phyloP scores from a whole-genome alignment of 768 basidiomycete genomes.

The Podaxis sp. region DNA sequence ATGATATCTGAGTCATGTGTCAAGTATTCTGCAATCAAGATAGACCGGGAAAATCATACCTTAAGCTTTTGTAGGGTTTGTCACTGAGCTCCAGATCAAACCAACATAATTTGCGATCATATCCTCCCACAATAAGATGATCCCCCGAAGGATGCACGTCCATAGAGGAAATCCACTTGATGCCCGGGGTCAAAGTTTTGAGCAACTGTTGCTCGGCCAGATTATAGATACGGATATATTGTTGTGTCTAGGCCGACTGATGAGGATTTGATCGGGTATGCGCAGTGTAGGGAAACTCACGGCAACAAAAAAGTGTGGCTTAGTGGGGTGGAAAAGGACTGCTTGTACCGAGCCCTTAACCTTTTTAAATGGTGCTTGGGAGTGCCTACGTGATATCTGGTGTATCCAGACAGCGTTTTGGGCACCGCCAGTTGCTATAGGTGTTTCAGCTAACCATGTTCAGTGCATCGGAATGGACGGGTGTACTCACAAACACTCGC shows the following conservation, averaged over 20 bases:
- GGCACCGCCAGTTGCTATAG: conserved; percentile 58
- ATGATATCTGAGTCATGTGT: conserved; percentile 69
- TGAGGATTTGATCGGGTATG: conserved; percentile 16
- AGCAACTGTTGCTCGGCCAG: conserved; percentile 89
- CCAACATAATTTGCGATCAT: conserved; percentile 98
- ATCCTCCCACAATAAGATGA: conserved; percentile 95
- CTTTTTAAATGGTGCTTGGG: conserved; percentile 97
- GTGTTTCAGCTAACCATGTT: conserved; percentile 18
- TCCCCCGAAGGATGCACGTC: conserved; percentile 96
- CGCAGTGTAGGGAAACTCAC: conserved; percentile 48
- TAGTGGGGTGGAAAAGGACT: conserved; percentile 91
- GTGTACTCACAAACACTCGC: conserved; percentile 84
- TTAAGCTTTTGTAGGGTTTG: conserved; percentile 95
- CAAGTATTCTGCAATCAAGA: background rate
- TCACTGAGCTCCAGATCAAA: conserved; percentile 96
- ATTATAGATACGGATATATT: conserved; percentile 94
- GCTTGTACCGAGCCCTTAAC: conserved; percentile 88
- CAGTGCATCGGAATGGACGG: background rate
- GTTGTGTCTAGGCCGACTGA: conserved; percentile 71
- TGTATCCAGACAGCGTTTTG: conserved; percentile 95
- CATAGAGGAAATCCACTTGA: conserved; percentile 97
- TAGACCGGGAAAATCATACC: conserved; percentile 46
- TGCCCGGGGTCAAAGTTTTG: conserved; percentile 93
- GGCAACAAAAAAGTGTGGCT: conserved; percentile 97
- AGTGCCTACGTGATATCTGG: conserved; percentile 89